Base-by-base conservation (phyloP, 371 early-diverging fungal genomes). In the Dichotomocladium elegans region DNA sequence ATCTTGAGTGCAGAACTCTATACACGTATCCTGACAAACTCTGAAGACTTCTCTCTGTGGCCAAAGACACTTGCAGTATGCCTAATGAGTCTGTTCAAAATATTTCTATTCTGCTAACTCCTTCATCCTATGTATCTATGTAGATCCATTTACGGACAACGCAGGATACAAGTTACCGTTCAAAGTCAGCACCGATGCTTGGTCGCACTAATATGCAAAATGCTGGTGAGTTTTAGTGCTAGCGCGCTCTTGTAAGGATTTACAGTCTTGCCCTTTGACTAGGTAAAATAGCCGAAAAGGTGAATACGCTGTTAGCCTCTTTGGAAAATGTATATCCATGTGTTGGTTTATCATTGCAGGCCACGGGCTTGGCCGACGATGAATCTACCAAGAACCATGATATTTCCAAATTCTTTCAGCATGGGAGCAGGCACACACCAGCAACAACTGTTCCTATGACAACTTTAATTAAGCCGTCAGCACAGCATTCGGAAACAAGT, bases 1-100 rank as follows among this genome's bases (percentile, higher is more conserved):
- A 77, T 83, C 8, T 49, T 89, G 9, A 61, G 71, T 11, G 33
- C 70, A 8, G 90, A 89, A 56, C 53, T 87, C 25, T 83, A 73
- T 40, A 61, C 53, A 7, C 68, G 87, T 1, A 58, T 87, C 3
- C 26, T 61, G 40, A 70, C 62, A 24, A 80, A 86, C 31, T 66
- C 60, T 50, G 81, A 83, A 21, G 67, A 70, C 15, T 65, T 72
- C 52, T 40, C 41, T 4, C 57, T 77, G 19, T 85, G 83, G 85
- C 85, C 86, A 3, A 77, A 62, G 41, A 72, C 66, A 0, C 41
- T 83, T 6, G 34, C 63, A 22, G 72, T 80, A 51, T 44, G 60
- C 29, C n/a, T 2, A 25, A 40, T 15, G 11, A 24, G 6, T 11
- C 4, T 15, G 12, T 27, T 9, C 19, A 21, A 35, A 14, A 8